Conservation (phyloP, 2,329 filamentous ascomycete species). For the Myriangium duriaei region DNA sequence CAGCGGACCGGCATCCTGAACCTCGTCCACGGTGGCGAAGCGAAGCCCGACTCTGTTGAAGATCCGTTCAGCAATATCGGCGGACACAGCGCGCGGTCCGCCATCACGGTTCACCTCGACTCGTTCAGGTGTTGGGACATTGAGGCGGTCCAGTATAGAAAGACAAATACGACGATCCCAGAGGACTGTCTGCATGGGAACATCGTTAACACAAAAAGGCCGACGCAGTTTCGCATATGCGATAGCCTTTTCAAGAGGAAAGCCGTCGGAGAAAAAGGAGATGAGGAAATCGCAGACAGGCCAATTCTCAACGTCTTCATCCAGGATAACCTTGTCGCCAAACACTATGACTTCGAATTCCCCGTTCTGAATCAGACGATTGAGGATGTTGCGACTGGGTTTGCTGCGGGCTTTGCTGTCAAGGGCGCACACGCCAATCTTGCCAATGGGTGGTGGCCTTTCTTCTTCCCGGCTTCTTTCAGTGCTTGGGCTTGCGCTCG, state of each 20-base stretch:
- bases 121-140: constrained; percentile 76
- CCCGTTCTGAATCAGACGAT: constrained; percentile 77
- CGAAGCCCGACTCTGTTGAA: constrained; percentile 67
- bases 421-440: constrained; percentile 86
- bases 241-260: constrained; percentile 92
- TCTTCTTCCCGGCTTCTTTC: constrained; percentile 48
- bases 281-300: constrained; percentile 93
- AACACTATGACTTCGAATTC: constrained; percentile 98
- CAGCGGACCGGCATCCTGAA: constrained; percentile 4
- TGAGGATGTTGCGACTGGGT: constrained; percentile 90
- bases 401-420: constrained; percentile 96
- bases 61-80: constrained; percentile 69
- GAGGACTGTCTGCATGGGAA: constrained; percentile 92
- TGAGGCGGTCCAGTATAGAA: constrained; percentile 73
- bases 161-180: constrained; percentile 93
- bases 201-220: constrained; percentile 93
- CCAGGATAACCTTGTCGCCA: constrained; percentile 95
- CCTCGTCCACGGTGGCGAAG: constrained; percentile 8
- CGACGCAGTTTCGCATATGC: constrained; percentile 87
- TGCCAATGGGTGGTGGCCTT: constrained; percentile 43
- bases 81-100: constrained; percentile 64
- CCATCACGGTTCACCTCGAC: constrained; percentile 90
- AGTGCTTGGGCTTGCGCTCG: constrained; percentile 67
- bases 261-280: constrained; percentile 96
- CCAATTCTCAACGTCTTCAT: constrained; percentile 95